phyloP scores from a whole-genome alignment of 2,329 filamentous ascomycete genomes.

The Orbilia oligospora region DNA sequence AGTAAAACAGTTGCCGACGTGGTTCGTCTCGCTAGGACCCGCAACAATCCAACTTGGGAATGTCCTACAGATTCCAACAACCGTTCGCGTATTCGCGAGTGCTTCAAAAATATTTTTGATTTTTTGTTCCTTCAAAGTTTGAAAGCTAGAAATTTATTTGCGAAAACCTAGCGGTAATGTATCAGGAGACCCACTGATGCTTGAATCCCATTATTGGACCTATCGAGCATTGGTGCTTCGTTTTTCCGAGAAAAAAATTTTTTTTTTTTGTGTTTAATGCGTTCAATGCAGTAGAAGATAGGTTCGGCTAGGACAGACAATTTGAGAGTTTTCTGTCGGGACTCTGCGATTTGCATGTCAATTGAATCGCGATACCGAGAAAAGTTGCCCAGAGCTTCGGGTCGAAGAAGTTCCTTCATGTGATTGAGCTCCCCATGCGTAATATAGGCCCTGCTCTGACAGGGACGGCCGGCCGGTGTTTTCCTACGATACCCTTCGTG shows the following conservation, averaged over 20 bases:
- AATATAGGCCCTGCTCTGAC: background rate
- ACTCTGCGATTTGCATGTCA: slow-evolving; percentile 10
- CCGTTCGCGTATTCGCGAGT: background rate
- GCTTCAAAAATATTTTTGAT: slow-evolving; percentile 8
- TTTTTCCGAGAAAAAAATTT: slow-evolving; percentile 8
- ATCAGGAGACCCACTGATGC: background rate
- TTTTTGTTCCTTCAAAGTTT: too few relatives aligned
- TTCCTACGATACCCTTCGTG: slow-evolving; percentile 11
- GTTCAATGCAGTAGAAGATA: background rate
- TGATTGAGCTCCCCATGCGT: slow-evolving; percentile 15
- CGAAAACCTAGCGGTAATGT: slow-evolving; percentile 1
- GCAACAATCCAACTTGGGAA: slow-evolving; percentile 39
- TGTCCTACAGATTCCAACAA: slow-evolving; percentile 11
- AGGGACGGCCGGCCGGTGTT: slow-evolving; percentile 19
- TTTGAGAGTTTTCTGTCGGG: slow-evolving; percentile 6
- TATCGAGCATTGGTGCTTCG: slow-evolving; percentile 6
- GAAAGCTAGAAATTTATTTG: slow-evolving; percentile 10
- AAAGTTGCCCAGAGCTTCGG: slow-evolving; percentile 4
- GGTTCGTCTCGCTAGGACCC: slow-evolving; percentile 60
- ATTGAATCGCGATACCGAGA: slow-evolving; percentile 12
- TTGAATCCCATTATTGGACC: background rate
- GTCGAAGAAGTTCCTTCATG: slow-evolving; percentile 13
- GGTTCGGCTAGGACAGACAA: background rate
- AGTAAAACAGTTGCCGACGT: slow-evolving; percentile 60
- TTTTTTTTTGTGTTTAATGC: background rate